Base-by-base conservation (phyloP, 441 rosid species). In the Omphalea diandra region DNA sequence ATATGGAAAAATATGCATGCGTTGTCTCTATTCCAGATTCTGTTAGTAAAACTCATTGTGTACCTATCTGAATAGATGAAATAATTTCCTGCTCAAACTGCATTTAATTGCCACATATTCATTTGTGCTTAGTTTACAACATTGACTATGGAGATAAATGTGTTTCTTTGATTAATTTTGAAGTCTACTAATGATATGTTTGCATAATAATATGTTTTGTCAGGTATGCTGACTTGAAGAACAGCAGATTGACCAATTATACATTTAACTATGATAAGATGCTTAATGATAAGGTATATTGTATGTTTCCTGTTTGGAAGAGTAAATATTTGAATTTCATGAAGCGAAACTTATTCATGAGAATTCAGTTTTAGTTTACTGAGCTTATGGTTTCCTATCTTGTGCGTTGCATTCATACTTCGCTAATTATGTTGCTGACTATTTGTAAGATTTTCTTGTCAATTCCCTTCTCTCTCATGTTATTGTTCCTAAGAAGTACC, bases 161-260 rank as follows among this genome's bases (percentile, higher is more conserved):
- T 52, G 56, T 52, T 24, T 10, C 6, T 52, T 35, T 5, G 7
- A 52, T 54, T 12, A 54, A 43, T 50, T 31, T n/a, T 36, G 41
- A 38, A 29, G 24, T 43, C 14, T 57, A 31, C 40, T 27, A 40
- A 68, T 53, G 5, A 54, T 29, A 31, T 9, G 17, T 3, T 31
- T 56, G 8, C 61, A 31, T 56, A 58, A 54, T 47, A 17, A 68
- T 60, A 69, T 75, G 36, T 70, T 38, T 40, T 73, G 70, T 70
- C 81, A 94, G 97, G 88, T 94, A 90, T 66, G 97, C 97, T 17
- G 98, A 94, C 83, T 81, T 94, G 82, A 94, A 94, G 90, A 91
- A 86, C 83, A 94, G 91, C 85, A 83, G 97, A 73, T 76, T 74
- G 77, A 94, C 97, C 68, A 86, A 83, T 80, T 94, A 94, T 78